Conservation (phyloP, 169 alveolate species). For the Toxoplasma gondii region DNA sequence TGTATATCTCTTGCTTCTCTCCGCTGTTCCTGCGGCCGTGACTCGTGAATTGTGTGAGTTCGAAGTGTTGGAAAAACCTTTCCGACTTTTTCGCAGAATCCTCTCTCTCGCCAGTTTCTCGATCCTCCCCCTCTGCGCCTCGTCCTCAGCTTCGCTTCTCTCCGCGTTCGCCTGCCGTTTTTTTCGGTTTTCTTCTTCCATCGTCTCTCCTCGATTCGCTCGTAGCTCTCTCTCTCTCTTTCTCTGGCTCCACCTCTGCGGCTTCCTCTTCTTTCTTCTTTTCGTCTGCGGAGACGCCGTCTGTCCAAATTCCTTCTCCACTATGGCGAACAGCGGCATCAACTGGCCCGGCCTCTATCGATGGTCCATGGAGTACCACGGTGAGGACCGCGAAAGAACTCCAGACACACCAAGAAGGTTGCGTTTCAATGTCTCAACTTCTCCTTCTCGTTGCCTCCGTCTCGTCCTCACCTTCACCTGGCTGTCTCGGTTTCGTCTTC, state of each 20-base stretch:
- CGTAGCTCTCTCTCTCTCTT: background rate
- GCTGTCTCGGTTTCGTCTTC: background rate
- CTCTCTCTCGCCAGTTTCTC: no score
- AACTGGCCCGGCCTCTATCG: slow-evolving; percentile 64
- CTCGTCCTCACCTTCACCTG: background rate
- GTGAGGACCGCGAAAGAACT: background rate
- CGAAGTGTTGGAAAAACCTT: no score
- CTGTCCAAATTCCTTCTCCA: background rate
- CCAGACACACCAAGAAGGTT: background rate
- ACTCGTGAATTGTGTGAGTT: no score
- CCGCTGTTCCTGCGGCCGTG: no score
- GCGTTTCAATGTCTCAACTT: background rate
- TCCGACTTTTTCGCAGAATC: no score
- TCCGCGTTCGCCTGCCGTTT: background rate
- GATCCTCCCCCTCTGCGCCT: background rate
- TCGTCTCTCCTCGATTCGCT: background rate
- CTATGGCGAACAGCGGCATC: background rate
- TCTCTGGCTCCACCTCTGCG: background rate
- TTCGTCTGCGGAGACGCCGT: background rate
- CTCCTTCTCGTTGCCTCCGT: background rate
- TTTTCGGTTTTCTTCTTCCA: background rate
- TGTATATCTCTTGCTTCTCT: no score
- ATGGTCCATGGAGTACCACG: slow-evolving; percentile 53
- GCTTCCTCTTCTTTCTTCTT: background rate
- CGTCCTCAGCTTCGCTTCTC: background rate